Evolutionary conservation across 228 moss, liverwort and hornwort species (phyloP).

Genomic region (Sphagnum fallax): DNA sequence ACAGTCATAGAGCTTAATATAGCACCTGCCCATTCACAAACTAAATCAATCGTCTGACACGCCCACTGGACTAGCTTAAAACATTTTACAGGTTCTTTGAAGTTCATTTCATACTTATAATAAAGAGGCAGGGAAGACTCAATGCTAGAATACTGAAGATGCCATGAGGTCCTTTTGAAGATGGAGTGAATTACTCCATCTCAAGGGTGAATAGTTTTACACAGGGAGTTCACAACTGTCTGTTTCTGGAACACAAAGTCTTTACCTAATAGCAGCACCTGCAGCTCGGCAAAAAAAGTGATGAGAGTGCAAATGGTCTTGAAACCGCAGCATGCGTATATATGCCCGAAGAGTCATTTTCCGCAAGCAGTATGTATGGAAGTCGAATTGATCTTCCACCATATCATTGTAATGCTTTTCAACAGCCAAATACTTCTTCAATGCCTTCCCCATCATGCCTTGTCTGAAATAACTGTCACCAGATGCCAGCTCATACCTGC

Average conservation of each 20-base stretch:
- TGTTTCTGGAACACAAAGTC: no score
- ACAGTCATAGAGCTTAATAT: conserved; percentile 72
- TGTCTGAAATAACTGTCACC: conserved; percentile 94
- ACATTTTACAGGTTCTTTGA: not conserved
- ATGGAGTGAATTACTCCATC: no score
- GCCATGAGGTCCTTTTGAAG: not conserved
- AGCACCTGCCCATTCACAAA: conserved; percentile 36
- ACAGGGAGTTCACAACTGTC: no score
- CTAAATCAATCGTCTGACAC: not conserved
- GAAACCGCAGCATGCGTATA: conserved; percentile 93
- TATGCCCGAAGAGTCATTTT: conserved; percentile 98
- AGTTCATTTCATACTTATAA: not conserved
- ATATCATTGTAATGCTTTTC: conserved; percentile 99
- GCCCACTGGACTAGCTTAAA: not conserved
- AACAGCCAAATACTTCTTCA: conserved; percentile 94
- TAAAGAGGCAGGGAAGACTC: not conserved
- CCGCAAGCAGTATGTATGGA: conserved; percentile 90
- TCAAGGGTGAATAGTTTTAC: no score
- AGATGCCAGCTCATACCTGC: conserved; percentile 90
- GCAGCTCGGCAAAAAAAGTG: conserved; percentile 90
- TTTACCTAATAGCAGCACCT: conserved; percentile 64
- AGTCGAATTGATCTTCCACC: conserved; percentile 97
- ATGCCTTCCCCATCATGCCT: conserved; percentile 76
- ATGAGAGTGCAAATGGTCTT: conserved; percentile 87
- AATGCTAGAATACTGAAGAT: not conserved